Percentiles rank a stretch among this genome's conserved stretches.
phyloP scores from a whole-genome alignment of 2,329 filamentous ascomycete genomes.

The Colletotrichum cordylinicola region DNA sequence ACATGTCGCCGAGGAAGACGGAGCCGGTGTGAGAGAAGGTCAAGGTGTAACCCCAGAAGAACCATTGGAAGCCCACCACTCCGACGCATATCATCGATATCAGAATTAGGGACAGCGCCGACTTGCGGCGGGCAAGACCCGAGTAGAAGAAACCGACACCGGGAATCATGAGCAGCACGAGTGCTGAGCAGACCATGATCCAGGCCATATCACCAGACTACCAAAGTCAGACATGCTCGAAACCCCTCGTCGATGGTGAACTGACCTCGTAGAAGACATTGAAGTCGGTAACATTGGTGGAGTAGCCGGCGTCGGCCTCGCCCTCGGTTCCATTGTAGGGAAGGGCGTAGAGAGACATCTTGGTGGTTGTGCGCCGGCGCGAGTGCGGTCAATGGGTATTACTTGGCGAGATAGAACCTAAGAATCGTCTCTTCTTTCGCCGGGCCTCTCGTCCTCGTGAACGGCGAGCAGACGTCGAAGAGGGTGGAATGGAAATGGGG shows the following conservation, averaged over 20 bases:
- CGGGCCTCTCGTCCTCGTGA: constrained; percentile 2
- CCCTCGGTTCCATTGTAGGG: constrained; percentile 58
- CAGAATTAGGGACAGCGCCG: constrained; percentile 85
- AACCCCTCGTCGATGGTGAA: background rate
- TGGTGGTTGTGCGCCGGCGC: constrained; percentile 8
- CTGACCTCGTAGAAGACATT: constrained; percentile 85
- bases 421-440: background rate
- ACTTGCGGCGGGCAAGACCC: constrained; percentile 87
- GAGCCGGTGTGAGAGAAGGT: constrained; percentile 83
- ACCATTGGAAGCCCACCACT: constrained; percentile 89
- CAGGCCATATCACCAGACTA: constrained; percentile 84
- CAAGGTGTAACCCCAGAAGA: constrained; percentile 92
- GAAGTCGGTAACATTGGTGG: constrained; percentile 66
- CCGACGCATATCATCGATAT: constrained; percentile 82
- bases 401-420: background rate
- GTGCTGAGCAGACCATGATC: constrained; percentile 76
- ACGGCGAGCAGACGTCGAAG: constrained; percentile 1
- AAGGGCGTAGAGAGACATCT: constrained; percentile 40
- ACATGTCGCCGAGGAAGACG: constrained; percentile 78
- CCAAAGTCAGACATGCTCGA: background rate
- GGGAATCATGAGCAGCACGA: constrained; percentile 91
- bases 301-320: constrained; percentile 57
- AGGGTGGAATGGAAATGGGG: background rate
- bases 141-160: constrained; percentile 96
- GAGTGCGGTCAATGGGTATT: background rate